Conservation (phyloP, 139 green algal genomes). For the Zygnema cylindricum region DNA sequence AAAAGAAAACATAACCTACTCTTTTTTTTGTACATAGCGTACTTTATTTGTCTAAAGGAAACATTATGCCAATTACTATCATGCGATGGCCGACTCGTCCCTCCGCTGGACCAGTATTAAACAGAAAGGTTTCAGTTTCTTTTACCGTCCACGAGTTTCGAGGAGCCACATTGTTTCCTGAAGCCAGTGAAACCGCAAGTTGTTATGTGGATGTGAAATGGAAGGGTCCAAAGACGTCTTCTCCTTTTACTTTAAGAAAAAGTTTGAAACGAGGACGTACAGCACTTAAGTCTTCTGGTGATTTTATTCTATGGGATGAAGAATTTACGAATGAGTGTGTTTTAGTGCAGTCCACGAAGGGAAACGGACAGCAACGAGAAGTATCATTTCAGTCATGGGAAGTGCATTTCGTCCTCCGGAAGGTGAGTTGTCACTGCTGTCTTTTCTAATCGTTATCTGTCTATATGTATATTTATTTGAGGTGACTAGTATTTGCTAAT, state of each 20-base stretch:
- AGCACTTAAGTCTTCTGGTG: background rate
- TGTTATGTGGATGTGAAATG: conserved; percentile 38
- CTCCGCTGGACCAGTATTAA: background rate
- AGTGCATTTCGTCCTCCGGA: conserved; percentile 21
- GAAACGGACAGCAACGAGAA: background rate
- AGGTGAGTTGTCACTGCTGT: conserved; percentile 4
- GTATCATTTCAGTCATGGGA: conserved; percentile 34
- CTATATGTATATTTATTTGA: too few relatives aligned
- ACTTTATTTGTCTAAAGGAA: too few relatives aligned
- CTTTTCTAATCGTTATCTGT: too few relatives aligned
- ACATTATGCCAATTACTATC: background rate
- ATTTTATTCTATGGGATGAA: conserved; percentile 19
- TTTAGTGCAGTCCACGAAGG: background rate
- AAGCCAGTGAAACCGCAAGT: background rate
- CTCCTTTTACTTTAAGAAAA: background rate
- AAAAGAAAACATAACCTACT: too few relatives aligned
- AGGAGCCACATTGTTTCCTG: background rate
- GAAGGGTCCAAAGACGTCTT: conserved; percentile 28
- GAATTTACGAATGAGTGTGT: conserved; percentile 21
- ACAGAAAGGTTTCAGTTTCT: background rate
- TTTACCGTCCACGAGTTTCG: background rate
- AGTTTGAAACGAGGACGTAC: conserved; percentile 21
- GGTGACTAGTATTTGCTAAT: too few relatives aligned
- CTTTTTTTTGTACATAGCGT: too few relatives aligned
- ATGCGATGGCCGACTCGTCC: background rate